Evolutionary conservation across 2,329 filamentous ascomycete genomes (phyloP).

Genomic region (Hawksworthiomyces lignivorus): DNA sequence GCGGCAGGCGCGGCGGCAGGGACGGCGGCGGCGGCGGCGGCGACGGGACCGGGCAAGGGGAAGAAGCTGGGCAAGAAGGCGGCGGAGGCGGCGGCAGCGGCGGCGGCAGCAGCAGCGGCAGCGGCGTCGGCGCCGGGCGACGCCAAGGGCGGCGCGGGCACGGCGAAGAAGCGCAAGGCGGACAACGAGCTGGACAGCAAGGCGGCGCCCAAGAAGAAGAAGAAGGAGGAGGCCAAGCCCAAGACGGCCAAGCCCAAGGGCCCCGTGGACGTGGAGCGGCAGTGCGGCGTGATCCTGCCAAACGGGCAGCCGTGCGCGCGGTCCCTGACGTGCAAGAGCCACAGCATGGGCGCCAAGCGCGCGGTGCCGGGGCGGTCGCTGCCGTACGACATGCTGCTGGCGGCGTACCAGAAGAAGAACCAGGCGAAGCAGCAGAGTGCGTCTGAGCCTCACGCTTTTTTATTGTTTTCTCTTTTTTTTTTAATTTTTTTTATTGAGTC

Average conservation of each 20-base stretch:
- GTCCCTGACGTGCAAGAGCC: slow-evolving; percentile 87
- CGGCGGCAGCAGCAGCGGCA: slow-evolving; percentile 48
- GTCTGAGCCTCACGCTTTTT: no score
- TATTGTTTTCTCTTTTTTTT: no score
- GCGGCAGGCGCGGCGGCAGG: slow-evolving; percentile 23
- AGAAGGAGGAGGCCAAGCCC: slow-evolving; percentile 83
- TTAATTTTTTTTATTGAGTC: not conserved
- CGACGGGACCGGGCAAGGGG: slow-evolving; percentile 29
- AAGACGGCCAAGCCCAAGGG: slow-evolving; percentile 83
- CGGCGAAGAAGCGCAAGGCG: slow-evolving; percentile 65
- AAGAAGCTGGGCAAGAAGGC: slow-evolving; percentile 26
- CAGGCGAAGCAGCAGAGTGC: slow-evolving; percentile 85
- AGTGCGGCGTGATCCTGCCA: slow-evolving; percentile 79
- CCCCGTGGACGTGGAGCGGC: slow-evolving; percentile 86
- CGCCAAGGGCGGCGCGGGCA: slow-evolving; percentile 41
- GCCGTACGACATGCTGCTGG: slow-evolving; percentile 86
- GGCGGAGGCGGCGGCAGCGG: slow-evolving; percentile 29
- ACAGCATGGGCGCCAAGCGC: slow-evolving; percentile 90
- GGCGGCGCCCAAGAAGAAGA: slow-evolving; percentile 83
- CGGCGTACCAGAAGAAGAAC: slow-evolving; percentile 93
- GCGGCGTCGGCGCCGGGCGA: slow-evolving; percentile 45
- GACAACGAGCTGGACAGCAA: slow-evolving; percentile 73
- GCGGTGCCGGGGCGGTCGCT: slow-evolving; percentile 79
- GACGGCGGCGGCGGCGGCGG: slow-evolving; percentile 31
- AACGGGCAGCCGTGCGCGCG: slow-evolving; percentile 84